Evolutionary conservation across 495 filamentous ascomycete genomes (phyloP).

Genomic region (Clavariopsis aquatica): DNA sequence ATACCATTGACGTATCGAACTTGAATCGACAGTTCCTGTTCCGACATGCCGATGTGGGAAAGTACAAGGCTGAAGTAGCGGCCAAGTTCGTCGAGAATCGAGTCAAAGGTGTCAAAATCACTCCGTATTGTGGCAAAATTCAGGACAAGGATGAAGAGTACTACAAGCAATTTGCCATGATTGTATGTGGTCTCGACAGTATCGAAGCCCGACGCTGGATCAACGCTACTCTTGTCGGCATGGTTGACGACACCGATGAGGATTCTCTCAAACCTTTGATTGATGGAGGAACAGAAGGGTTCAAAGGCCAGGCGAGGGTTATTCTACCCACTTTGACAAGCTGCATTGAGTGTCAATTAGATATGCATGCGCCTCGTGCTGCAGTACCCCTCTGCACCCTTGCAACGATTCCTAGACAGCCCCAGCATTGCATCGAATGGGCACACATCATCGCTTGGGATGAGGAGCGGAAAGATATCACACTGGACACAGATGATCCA

Average conservation of each 20-base stretch:
- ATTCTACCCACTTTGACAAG: conserved; percentile 88
- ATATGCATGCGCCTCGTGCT: conserved; percentile 93
- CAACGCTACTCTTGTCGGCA: conserved; percentile 85
- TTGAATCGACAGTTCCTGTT: conserved; percentile 98
- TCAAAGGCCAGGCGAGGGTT: conserved; percentile 95
- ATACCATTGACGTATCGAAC: conserved; percentile 98
- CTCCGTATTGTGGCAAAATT: conserved; percentile 88
- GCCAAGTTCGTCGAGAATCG: conserved; percentile 86
- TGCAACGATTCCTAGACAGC: conserved; percentile 94
- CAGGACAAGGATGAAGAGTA: conserved; percentile 97
- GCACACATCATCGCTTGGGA: conserved; percentile 88
- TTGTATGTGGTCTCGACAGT: conserved; percentile 96
- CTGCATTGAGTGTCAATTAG: conserved; percentile 97
- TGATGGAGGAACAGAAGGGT: conserved; percentile 96
- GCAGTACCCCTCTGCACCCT: conserved; percentile 96
- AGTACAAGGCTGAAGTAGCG: conserved; percentile 89
- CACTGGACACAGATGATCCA: conserved; percentile 92
- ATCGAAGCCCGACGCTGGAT: conserved; percentile 98
- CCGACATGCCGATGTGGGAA: conserved; percentile 86
- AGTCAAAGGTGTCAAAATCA: conserved; percentile 88
- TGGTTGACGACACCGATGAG: conserved; percentile 77
- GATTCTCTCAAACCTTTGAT: conserved; percentile 89
- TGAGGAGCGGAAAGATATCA: conserved; percentile 55
- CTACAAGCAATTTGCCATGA: conserved; percentile 94
- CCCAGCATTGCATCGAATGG: conserved; percentile 99